Conservation (phyloP, 2,329 filamentous ascomycete species). For the Epichloe aotearoae region DNA sequence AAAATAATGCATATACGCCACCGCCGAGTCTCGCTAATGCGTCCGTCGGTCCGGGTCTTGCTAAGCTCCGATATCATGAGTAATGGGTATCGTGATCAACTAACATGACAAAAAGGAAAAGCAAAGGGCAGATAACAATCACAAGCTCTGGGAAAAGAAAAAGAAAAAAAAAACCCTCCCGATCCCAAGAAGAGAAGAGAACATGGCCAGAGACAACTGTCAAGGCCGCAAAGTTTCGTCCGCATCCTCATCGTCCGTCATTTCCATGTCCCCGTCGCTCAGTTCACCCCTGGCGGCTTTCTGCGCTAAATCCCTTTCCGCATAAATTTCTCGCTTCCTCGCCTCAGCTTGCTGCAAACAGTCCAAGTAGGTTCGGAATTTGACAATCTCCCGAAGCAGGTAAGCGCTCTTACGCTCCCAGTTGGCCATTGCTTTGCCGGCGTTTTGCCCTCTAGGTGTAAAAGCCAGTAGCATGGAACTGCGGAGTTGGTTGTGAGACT, state of each 20-base stretch:
- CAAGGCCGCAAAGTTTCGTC: conserved; percentile 22
- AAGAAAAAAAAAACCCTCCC: not conserved
- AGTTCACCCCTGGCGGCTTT: conserved; percentile 35
- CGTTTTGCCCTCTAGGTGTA: conserved; percentile 70
- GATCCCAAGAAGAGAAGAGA: not conserved
- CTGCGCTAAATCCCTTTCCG: conserved; percentile 39
- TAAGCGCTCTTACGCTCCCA: conserved; percentile 96
- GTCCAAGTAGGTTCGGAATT: conserved; percentile 92
- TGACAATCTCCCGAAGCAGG: conserved; percentile 84
- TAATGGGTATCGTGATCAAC: conserved; percentile 2
- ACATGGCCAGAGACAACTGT: conserved; percentile 3
- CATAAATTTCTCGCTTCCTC: conserved; percentile 59
- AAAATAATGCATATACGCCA: not conserved
- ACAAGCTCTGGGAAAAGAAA: not conserved
- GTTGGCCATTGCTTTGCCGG: conserved; percentile 76
- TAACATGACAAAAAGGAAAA: not conserved
- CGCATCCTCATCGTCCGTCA: conserved; percentile 20
- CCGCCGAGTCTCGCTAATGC: not conserved
- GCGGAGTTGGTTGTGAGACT: conserved; percentile 77
- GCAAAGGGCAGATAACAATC: not conserved
- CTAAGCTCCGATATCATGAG: not conserved
- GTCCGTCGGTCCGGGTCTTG: too few species aligned
- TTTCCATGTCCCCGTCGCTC: conserved; percentile 26
- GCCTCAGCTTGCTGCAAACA: conserved; percentile 57
- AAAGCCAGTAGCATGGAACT: conserved; percentile 82